Evolutionary conservation across 768 basidiomycete species (phyloP), one percentile per base, ranked within the genome.

Genomic region (Pilatotrama ljubarskyi): DNA sequence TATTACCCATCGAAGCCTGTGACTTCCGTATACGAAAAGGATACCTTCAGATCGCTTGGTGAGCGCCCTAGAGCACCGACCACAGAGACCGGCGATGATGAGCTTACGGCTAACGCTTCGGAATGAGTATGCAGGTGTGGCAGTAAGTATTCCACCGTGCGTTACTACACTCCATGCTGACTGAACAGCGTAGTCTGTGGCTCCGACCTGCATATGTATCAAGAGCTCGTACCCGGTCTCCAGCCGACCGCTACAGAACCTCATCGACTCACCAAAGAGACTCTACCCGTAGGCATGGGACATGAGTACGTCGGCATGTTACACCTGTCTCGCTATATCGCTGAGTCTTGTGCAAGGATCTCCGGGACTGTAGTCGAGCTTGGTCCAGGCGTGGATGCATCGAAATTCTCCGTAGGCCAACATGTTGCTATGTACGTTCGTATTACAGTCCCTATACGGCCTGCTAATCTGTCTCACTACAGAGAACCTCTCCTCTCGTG

Each of bases 161-260:
- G 48, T 64, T 25, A 42, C 52, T 13, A 20, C 47, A 57, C 10
- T 51, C 42, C 54, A 35, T 41, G 22, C 20, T 29, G 18, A 47
- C 7, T 36, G 46, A 53, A 10, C 20, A n/a, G 22, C 2, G 56
- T 54, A 72, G 78, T 81, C 44, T 82, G 80, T 58, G 79, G 80
- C 13, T 76, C 75, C 40, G 81, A 82, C 59, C 66, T 82, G 5
- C 80, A 82, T 59, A 76, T 78, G 20, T 80, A 75, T 51, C 60
- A 73, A n/a, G 63, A 63, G 0, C 57, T 59, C 26, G 56, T 73
- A 22, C 60, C 73, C 48, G 66, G 66, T 44, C 41, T 26, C 18
- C 70, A 69, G 47, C 70, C 77, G 17, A 73, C 72, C 15, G 51
- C 55, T 5, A 70, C 73, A 4, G 59, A 65, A 17, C 72, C 78